Evolutionary conservation across 2,329 filamentous ascomycete genomes (phyloP).

Genomic region (Cadophora gregata): DNA sequence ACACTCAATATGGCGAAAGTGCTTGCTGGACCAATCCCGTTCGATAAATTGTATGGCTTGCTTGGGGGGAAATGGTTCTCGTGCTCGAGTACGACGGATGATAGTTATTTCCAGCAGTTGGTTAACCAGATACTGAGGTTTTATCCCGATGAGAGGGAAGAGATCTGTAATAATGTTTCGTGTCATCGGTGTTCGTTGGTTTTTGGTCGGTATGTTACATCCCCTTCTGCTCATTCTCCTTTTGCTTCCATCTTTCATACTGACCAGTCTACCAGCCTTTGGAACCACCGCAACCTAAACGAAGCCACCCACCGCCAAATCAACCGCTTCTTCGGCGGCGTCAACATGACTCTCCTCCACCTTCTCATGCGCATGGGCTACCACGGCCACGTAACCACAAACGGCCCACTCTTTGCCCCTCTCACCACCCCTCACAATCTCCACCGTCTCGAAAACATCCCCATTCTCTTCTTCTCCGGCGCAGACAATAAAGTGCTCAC

Average conservation of each 20-base stretch:
- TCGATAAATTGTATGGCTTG: constrained; percentile 56
- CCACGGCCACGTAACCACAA: constrained; percentile 57
- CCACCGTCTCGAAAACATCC: constrained; percentile 55
- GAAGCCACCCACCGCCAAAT: constrained; percentile 68
- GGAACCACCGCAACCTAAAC: constrained; percentile 70
- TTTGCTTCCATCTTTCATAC: not conserved
- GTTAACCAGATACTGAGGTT: constrained; percentile 64
- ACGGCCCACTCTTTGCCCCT: constrained; percentile 53
- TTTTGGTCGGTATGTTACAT: constrained; percentile 59
- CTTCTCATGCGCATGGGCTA: constrained; percentile 63
- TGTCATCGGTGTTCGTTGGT: constrained; percentile 66
- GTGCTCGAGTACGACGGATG: constrained; percentile 54
- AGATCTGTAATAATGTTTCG: constrained; percentile 65
- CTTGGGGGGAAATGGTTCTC: constrained; percentile 61
- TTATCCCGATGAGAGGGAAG: constrained; percentile 58
- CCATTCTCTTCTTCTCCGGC: constrained; percentile 62
- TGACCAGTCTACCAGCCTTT: constrained; percentile 46
- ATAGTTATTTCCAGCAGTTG: constrained; percentile 55
- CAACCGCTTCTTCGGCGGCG: constrained; percentile 65
- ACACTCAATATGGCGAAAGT: constrained; percentile 63
- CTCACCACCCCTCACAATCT: constrained; percentile 59
- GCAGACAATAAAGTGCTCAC: constrained; percentile 62
- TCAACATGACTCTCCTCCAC: constrained; percentile 62
- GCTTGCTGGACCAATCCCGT: constrained; percentile 50
- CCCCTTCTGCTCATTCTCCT: not conserved